A percentile compares a stretch with the other conserved stretches of the same genome.
Evolutionary conservation across 257 asterid species (phyloP).

Genomic region (Solanum bulbocastanum): DNA sequence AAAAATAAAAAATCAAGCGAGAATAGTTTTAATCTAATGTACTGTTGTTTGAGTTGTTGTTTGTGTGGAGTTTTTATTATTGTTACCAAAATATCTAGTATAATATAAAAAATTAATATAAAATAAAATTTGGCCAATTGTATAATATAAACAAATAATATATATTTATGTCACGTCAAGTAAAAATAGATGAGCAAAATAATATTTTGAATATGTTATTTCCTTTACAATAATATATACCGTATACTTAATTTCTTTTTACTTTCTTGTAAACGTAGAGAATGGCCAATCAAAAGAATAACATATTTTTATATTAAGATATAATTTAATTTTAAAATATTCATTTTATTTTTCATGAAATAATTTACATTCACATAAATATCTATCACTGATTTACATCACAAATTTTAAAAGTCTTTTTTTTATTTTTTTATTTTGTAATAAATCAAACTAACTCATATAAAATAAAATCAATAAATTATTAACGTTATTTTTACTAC

Average conservation of each 20-base stretch:
- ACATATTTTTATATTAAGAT: too few species aligned
- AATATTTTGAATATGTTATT: not conserved
- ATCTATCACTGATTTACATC: too few species aligned
- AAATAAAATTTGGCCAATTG: not conserved
- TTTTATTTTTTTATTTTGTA: too few species aligned
- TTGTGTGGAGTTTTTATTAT: not conserved
- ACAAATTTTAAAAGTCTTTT: too few species aligned
- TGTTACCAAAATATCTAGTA: too few species aligned
- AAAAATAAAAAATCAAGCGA: not conserved
- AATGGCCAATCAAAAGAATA: not conserved
- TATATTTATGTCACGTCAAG: not conserved
- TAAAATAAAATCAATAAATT: not conserved
- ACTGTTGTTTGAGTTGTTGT: not conserved
- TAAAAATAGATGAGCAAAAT: not conserved
- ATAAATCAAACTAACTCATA: too few species aligned
- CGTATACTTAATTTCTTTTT: not conserved
- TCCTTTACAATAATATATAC: not conserved
- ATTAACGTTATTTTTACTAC: not conserved
- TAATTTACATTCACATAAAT: rapidly evolving
- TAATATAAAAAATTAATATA: too few species aligned
- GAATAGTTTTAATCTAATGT: not conserved
- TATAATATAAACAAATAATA: not conserved
- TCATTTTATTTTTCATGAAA: too few species aligned
- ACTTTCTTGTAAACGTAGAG: not conserved
- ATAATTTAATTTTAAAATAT: too few species aligned